These are phyloP conservation scores for Mycena vulgaris DNA, from an alignment of 768 basidiomycete genomes.

Conservation along the genomic window DNA sequence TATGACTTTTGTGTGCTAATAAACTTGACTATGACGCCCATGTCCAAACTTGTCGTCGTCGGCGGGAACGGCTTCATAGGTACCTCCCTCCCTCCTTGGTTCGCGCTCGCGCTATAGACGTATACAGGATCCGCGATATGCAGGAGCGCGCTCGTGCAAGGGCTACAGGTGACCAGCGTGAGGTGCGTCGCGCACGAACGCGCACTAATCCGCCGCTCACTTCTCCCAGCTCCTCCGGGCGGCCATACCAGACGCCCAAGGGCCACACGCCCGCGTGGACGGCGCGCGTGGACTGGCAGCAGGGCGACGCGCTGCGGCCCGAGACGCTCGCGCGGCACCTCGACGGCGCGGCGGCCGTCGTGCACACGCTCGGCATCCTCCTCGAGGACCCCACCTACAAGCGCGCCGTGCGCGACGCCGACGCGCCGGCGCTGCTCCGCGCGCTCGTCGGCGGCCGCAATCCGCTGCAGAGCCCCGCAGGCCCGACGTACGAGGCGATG, in stretches of 20 bases:
- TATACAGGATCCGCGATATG: conserved; percentile 93
- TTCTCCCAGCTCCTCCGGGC: conserved; percentile 83
- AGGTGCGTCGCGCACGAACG: conserved; percentile 64
- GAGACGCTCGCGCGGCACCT: conserved; percentile 80
- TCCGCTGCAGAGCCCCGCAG: conserved; percentile 69
- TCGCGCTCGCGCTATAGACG: neutral
- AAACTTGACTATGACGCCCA: conserved; percentile 15
- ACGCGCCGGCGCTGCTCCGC: conserved; percentile 66
- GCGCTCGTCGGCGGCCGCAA: conserved; percentile 68
- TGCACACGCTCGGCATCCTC: conserved; percentile 94
- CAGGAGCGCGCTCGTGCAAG: conserved; percentile 86
- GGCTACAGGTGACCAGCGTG: conserved; percentile 91
- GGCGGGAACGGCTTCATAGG: conserved; percentile 99
- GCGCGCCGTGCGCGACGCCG: conserved; percentile 71
- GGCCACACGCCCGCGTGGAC: conserved; percentile 94
- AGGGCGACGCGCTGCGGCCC: conserved; percentile 86
- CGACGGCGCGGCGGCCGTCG: conserved; percentile 79
- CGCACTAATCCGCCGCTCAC: neutral
- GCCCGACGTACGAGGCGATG: conserved; percentile 78
- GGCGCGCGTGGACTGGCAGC: conserved; percentile 88
- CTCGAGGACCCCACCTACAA: conserved; percentile 90
- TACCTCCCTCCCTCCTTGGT: conserved; percentile 44
- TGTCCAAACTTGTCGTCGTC: conserved; percentile 78
- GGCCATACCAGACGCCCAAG: conserved; percentile 88
- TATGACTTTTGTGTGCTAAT: too few relatives aligned